Conservation (phyloP, 345 rosid species). For the Populus simonii region DNA sequence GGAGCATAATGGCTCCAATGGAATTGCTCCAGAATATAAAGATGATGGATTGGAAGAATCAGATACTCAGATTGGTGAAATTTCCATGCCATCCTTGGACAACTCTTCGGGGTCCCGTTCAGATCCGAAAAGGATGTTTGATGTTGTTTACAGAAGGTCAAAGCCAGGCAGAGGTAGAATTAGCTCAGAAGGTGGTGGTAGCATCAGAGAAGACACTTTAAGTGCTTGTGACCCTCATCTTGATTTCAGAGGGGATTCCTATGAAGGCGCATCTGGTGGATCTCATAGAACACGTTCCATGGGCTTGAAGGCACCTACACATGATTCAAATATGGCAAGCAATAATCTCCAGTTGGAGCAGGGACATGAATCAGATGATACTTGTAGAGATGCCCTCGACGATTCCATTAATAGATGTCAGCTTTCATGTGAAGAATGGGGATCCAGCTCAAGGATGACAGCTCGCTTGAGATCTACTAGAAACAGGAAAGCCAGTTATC, state of each 20-base stretch:
- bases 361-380: slow-evolving; percentile 37
- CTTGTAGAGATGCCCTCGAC: slow-evolving; percentile 10
- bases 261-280: slow-evolving; percentile 39
- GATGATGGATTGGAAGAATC: slow-evolving; percentile 32
- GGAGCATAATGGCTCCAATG: slow-evolving; percentile 23
- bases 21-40: slow-evolving; percentile 26
- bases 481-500: slow-evolving; percentile 67
- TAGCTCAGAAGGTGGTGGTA: slow-evolving; percentile 35
- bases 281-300: slow-evolving; percentile 32
- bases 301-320: slow-evolving; percentile 31
- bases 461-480: slow-evolving; percentile 78
- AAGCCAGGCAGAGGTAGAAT: slow-evolving; percentile 52
- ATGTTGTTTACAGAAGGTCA: slow-evolving; percentile 75
- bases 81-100: slow-evolving; percentile 29
- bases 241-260: slow-evolving; percentile 29
- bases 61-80: slow-evolving; percentile 34
- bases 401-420: slow-evolving; percentile 34
- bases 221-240: slow-evolving; percentile 38
- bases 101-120: slow-evolving; percentile 29
- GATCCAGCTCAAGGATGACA: slow-evolving; percentile 59
- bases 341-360: slow-evolving; percentile 24
- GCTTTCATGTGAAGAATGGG: slow-evolving; percentile 56
- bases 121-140: slow-evolving; percentile 60
- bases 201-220: slow-evolving; percentile 42
- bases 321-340: slow-evolving; percentile 26